Conservation (phyloP, 306 rosid genomes). For the Carpinus viminea region DNA sequence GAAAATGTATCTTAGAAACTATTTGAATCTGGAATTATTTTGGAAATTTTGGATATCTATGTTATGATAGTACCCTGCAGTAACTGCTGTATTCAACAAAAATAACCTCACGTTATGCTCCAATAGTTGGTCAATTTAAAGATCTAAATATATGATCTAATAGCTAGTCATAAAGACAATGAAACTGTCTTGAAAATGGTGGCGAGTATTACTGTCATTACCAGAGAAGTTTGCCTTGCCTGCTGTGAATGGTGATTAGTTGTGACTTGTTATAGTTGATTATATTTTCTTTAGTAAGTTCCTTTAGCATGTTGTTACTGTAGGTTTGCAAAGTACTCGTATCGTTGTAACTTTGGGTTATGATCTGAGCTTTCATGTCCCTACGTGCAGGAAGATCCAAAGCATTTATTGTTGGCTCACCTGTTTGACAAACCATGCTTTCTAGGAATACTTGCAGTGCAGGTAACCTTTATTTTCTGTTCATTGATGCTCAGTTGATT, state of each 20-base stretch:
- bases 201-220: neutral
- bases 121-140: neutral
- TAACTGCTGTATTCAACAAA: neutral
- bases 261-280: neutral
- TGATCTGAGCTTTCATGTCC: slow-evolving; percentile 14
- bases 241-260: neutral
- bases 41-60: neutral
- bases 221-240: neutral
- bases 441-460: slow-evolving; percentile 76
- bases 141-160: neutral
- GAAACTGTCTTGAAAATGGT: neutral
- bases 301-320: neutral
- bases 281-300: neutral
- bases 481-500: neutral
- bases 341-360: slow-evolving; percentile 10
- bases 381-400: slow-evolving; percentile 52
- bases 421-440: slow-evolving; percentile 93
- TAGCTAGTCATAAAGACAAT: neutral
- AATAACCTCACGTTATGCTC: neutral
- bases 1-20: neutral
- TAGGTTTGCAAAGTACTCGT: neutral
- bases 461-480: slow-evolving; percentile 47
- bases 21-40: neutral
- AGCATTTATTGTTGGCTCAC: slow-evolving; percentile 79
- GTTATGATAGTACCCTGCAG: neutral